These are phyloP conservation scores for Aspergillus cejpii DNA, from an alignment of 2,329 filamentous ascomycete species.

Conservation along the genomic window DNA sequence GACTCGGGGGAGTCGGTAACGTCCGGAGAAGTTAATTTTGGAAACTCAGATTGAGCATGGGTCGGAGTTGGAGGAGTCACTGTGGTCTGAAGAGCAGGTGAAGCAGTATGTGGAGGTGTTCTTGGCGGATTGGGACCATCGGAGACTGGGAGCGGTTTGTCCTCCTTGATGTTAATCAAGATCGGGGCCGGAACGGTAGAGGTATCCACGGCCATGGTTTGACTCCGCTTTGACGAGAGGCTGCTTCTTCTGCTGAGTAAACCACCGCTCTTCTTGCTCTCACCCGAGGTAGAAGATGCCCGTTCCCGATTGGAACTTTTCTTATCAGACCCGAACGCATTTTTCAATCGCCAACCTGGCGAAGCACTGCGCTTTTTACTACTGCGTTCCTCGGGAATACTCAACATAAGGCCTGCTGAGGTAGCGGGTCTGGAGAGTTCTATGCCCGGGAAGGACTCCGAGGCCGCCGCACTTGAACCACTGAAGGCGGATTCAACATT, in stretches of 20 bases:
- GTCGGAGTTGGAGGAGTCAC: slow-evolving; percentile 60
- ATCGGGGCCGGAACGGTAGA: slow-evolving; percentile 31
- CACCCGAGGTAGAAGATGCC: slow-evolving; percentile 38
- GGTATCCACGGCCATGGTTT: slow-evolving; percentile 21
- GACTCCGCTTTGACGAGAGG: slow-evolving; percentile 29
- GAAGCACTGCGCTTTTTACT: slow-evolving; percentile 57
- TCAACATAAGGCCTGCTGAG: slow-evolving; percentile 26
- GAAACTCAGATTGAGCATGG: slow-evolving; percentile 37
- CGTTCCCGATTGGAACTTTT: slow-evolving; percentile 46
- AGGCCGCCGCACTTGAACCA: slow-evolving; percentile 26
- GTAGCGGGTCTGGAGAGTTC: slow-evolving; percentile 22
- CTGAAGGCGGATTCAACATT: slow-evolving; percentile 26
- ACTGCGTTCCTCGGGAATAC: slow-evolving; percentile 29
- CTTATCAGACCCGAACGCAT: slow-evolving; percentile 57
- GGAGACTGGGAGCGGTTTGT: slow-evolving; percentile 19
- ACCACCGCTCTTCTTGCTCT: slow-evolving; percentile 36
- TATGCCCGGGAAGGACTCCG: slow-evolving; percentile 42
- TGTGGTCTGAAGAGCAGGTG: slow-evolving; percentile 44
- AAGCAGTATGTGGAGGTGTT: slow-evolving; percentile 29
- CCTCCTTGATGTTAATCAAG: slow-evolving; percentile 26
- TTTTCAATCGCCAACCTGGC: slow-evolving; percentile 63
- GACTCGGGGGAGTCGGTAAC: slow-evolving; percentile 39
- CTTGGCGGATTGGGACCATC: slow-evolving; percentile 22
- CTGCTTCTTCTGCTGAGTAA: slow-evolving; percentile 37
- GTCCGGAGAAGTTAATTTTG: slow-evolving; percentile 25